Evolutionary conservation across 306 rosid species (phyloP), one percentile per base, ranked within the genome.

Genomic region (Citrullus colocynthis): DNA sequence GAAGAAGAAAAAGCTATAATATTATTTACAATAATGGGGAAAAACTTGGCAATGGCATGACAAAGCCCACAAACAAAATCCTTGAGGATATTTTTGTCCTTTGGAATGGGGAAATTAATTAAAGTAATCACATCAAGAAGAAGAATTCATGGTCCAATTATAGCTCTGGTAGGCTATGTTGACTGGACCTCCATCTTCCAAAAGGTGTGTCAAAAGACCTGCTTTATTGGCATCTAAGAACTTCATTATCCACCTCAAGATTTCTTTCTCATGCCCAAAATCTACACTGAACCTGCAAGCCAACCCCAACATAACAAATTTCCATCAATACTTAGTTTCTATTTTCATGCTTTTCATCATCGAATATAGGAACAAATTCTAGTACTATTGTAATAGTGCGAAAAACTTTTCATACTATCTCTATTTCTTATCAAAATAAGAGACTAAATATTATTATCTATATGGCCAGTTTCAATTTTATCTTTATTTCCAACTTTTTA

Each of bases 201-300:
- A 39, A 54, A 96, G 91, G 86, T 96, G 99, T 37, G 96, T 87
- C 89, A 92, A 81, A 65, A 91, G 88, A n/a, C 99, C 99, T 9
- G 99, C 88, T 84, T 89, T 89, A 60, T 87, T 90, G 77, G 97
- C 91, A 73, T 88, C 85, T 88, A 89, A 84, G 84, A 87, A 96
- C 63, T 75, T 83, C 61, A 96, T 80, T 45, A 89, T 72, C 97
- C 99, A 96, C 88, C 72, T 87, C 2, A 92, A 60, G 21, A 96
- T 83, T 5, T 87, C 93, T 67, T 88, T 92, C 16, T 89, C 99
- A 15, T 70, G 84, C 76, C 91, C 98, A 84, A 96, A 92, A 84
- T 96, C 99, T 56, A 78, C 89, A 63, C 70, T 79, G 69, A 84
- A 90, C 98, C 98, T 95, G 92, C 90, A 44, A 63, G 21, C 24